Percentiles rank a stretch among this genome's conserved stretches.
phyloP scores from a whole-genome alignment of 2,329 filamentous ascomycete species.

The Didymella arachidicola region DNA sequence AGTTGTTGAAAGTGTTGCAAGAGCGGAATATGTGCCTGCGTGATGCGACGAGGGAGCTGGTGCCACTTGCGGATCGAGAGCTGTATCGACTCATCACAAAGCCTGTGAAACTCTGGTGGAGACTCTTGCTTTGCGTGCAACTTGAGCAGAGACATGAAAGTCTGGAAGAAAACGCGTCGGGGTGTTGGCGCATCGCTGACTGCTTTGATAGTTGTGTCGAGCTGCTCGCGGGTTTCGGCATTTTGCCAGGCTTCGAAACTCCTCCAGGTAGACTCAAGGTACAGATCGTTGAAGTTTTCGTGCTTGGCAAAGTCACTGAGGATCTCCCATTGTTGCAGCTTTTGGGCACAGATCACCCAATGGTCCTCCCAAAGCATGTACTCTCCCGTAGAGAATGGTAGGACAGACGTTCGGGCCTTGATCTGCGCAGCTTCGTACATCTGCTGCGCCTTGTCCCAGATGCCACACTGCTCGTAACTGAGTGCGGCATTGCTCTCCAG shows the following conservation, averaged over 20 bases:
- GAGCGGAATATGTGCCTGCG: slow-evolving; percentile 92
- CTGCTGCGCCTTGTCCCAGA: slow-evolving; percentile 98
- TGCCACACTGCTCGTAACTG: slow-evolving; percentile 97
- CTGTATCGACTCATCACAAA: slow-evolving; percentile 97
- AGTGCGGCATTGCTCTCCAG: slow-evolving; percentile 97
- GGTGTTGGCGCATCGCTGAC: slow-evolving; percentile 98
- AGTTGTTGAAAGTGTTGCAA: slow-evolving; percentile 98
- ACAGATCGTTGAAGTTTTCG: slow-evolving; percentile 96
- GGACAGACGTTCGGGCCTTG: slow-evolving; percentile 93
- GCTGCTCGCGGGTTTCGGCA: slow-evolving; percentile 82
- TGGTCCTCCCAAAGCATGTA: slow-evolving; percentile 99
- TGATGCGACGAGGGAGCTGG: slow-evolving; percentile 91
- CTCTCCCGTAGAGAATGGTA: slow-evolving; percentile 94
- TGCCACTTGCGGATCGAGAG: slow-evolving; percentile 98
- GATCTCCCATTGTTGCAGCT: slow-evolving; percentile 99
- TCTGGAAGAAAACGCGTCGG: slow-evolving; percentile 93
- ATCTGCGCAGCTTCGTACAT: slow-evolving; percentile 97
- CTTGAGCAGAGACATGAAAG: slow-evolving; percentile 96
- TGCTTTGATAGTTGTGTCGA: slow-evolving; percentile 93
- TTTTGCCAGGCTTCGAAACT: slow-evolving; percentile 95
- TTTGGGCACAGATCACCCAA: slow-evolving; percentile 97
- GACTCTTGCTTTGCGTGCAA: slow-evolving; percentile 88
- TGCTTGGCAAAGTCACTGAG: slow-evolving; percentile 97
- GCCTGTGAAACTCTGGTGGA: slow-evolving; percentile 80
- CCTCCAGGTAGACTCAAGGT: slow-evolving; percentile 94